Evolutionary conservation across 1,284 basidiomycete genomes (phyloP).

Genomic region (Rhodotorula sp.): DNA sequence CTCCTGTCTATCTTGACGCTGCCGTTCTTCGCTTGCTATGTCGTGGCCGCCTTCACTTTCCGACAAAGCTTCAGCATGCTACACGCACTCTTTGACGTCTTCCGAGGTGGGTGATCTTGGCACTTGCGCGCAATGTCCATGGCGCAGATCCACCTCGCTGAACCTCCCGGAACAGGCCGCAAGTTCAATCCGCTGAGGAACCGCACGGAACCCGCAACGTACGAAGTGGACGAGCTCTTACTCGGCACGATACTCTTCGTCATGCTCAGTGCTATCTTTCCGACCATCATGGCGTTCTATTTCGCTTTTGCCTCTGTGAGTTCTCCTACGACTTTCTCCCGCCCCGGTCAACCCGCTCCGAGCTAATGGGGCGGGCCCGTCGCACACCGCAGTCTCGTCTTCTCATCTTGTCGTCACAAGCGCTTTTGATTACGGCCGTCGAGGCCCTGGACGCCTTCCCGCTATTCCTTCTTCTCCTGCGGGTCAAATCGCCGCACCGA

Average conservation of each 20-base stretch:
- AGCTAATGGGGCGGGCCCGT: neutral
- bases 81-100: conserved; percentile 84
- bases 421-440: conserved; percentile 62
- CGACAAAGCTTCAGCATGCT: conserved; percentile 62
- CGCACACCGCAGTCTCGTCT: conserved; percentile 7
- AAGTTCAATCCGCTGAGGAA: conserved; percentile 77
- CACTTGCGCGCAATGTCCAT: neutral
- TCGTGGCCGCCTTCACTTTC: conserved; percentile 64
- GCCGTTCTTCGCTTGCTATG: conserved; percentile 72
- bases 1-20: conserved; percentile 64
- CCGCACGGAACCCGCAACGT: conserved; percentile 81
- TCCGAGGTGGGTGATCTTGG: conserved; percentile 67
- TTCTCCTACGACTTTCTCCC: conserved; percentile 5
- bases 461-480: conserved; percentile 78
- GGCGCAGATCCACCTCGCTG: neutral
- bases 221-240: conserved; percentile 88
- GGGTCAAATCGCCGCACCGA: conserved; percentile 78
- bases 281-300: conserved; percentile 85
- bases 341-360: neutral
- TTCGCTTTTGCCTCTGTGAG: conserved; percentile 71
- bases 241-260: conserved; percentile 95
- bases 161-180: conserved; percentile 60
- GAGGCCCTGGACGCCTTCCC: conserved; percentile 87
- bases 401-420: conserved; percentile 60
- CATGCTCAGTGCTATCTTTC: conserved; percentile 81